These are phyloP conservation scores for Dendrobium huoshanense DNA, from an alignment of 106 monocot genomes.

Conservation along the genomic window DNA sequence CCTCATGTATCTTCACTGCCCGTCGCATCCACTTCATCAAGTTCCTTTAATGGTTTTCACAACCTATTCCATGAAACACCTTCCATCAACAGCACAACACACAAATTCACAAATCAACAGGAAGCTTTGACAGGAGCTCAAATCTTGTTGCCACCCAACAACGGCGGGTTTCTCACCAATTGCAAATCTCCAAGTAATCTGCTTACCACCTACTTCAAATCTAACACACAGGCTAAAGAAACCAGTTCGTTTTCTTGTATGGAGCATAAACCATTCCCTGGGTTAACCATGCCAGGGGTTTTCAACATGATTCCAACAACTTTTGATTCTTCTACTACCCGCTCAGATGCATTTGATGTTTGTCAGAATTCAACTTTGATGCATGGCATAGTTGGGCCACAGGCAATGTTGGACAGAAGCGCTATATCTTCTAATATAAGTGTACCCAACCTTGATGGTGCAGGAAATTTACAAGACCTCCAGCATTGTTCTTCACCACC, in stretches of 20 bases:
- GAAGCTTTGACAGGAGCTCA: constrained; percentile 2
- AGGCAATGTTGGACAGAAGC: not conserved
- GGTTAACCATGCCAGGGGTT: not conserved
- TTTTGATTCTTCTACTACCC: constrained; percentile 5
- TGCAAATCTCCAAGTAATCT: constrained; percentile 1
- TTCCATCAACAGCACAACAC: not conserved
- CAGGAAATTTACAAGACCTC: constrained; percentile 8
- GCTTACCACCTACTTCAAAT: not conserved
- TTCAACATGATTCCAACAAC: not conserved
- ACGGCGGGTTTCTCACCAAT: not conserved
- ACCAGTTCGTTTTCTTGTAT: not conserved
- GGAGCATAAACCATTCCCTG: constrained; percentile 14
- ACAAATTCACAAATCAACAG: constrained; percentile 7
- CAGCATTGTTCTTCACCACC: constrained; percentile 11
- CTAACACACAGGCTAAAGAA: constrained; percentile 3
- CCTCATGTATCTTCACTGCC: not conserved
- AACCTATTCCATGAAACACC: not conserved
- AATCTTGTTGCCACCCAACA: constrained; percentile 2
- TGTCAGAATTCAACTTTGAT: constrained; percentile 4
- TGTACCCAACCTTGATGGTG: constrained; percentile 1
- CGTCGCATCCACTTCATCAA: not conserved
- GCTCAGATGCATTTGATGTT: not conserved
- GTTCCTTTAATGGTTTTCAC: not conserved
- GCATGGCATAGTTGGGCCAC: constrained; percentile 2
- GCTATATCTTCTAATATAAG: not conserved